These are phyloP conservation scores for Monsonia emarginata DNA, from an alignment of 441 rosid genomes.

Conservation along the genomic window DNA sequence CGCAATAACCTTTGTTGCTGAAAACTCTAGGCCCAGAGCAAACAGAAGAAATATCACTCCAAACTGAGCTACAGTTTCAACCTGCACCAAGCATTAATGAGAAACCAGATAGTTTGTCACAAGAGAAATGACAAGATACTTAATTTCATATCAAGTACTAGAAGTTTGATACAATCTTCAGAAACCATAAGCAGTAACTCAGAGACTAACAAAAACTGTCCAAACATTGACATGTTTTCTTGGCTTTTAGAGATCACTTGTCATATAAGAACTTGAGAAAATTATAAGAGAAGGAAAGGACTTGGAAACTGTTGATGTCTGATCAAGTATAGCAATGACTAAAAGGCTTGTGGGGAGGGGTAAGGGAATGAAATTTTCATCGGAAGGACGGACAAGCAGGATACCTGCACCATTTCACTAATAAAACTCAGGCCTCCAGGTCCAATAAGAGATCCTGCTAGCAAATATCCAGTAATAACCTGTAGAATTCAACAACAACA, in stretches of 20 bases:
- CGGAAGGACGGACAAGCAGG: slow-evolving; percentile 21
- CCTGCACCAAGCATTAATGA: slow-evolving; percentile 33
- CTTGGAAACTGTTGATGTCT: neutral
- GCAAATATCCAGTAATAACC: slow-evolving; percentile 91
- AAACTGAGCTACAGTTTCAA: slow-evolving; percentile 95
- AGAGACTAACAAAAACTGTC: neutral
- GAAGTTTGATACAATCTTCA: neutral
- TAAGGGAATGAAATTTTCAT: neutral
- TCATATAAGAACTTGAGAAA: neutral
- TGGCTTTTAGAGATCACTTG: neutral
- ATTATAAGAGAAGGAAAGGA: neutral
- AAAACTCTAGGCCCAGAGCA: slow-evolving; percentile 89
- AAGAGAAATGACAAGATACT: neutral
- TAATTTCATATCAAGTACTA: neutral
- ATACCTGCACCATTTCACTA: slow-evolving; percentile 95
- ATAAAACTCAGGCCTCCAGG: slow-evolving; percentile 94
- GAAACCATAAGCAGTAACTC: neutral
- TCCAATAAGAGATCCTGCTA: slow-evolving; percentile 88
- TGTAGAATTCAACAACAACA: slow-evolving; percentile 28
- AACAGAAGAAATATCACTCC: slow-evolving; percentile 96
- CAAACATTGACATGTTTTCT: neutral
- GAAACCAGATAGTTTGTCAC: neutral
- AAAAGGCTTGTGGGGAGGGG: neutral
- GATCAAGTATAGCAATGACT: neutral
- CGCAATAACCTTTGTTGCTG: slow-evolving; percentile 55